phyloP scores from a whole-genome alignment of 257 asterid genomes.

The Solanum tarapatanum region DNA sequence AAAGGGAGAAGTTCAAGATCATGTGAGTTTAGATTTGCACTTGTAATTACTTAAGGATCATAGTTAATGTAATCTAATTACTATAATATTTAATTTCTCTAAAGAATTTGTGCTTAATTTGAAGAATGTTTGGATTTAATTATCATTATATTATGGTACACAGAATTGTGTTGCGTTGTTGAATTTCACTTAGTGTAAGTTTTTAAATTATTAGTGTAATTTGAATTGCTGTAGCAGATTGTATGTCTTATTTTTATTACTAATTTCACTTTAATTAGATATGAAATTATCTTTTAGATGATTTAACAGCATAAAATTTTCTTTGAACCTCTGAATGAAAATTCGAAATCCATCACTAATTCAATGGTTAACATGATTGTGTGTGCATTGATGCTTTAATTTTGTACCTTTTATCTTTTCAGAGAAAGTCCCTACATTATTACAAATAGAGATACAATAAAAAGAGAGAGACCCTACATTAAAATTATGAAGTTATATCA shows the following conservation, averaged over 20 bases:
- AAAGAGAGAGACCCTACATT: not conserved
- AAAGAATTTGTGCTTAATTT: not conserved
- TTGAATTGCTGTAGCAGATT: not conserved
- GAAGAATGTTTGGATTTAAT: not conserved
- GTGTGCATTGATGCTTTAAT: not conserved
- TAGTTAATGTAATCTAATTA: not conserved
- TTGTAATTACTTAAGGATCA: conserved; percentile 21
- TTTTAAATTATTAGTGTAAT: not conserved
- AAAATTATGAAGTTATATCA: not conserved
- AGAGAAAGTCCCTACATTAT: not conserved
- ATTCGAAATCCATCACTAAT: not conserved
- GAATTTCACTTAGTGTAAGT: not conserved
- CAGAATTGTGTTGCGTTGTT: not conserved
- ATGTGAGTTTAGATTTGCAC: conserved; percentile 80
- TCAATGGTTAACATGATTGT: not conserved
- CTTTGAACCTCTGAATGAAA: not conserved
- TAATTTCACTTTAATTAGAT: not conserved
- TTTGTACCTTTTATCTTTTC: not conserved
- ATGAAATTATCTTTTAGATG: not conserved
- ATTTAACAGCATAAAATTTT: not conserved
- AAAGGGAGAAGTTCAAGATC: conserved; percentile 43
- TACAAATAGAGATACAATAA: not conserved
- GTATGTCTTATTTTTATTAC: not conserved
- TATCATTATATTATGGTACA: not conserved
- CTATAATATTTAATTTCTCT: not conserved